These are phyloP conservation scores for Moricandia arvensis DNA, from an alignment of 345 rosid genomes.

Conservation along the genomic window DNA sequence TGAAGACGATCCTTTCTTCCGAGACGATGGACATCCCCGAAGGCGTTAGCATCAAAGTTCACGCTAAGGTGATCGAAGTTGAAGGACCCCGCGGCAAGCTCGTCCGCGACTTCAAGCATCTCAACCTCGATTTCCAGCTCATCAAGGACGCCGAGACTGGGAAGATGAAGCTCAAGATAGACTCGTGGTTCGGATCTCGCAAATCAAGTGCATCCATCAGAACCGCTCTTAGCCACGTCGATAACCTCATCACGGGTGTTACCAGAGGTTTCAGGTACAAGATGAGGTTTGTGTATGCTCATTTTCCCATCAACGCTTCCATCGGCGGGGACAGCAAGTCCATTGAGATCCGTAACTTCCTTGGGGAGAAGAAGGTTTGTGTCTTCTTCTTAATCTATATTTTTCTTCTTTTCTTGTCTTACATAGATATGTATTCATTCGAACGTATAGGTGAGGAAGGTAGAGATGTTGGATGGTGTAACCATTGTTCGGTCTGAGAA, in stretches of 20 bases:
- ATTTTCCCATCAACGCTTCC: slow-evolving; percentile 52
- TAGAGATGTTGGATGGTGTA: slow-evolving; percentile 64
- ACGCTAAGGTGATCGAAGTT: slow-evolving; percentile 44
- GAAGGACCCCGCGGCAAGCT: slow-evolving; percentile 46
- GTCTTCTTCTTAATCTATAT: background rate
- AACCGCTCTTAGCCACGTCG: slow-evolving; percentile 43
- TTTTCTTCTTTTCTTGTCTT: too few species aligned
- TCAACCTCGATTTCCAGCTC: slow-evolving; percentile 53
- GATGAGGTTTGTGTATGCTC: slow-evolving; percentile 38
- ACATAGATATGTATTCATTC: background rate
- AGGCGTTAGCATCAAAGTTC: slow-evolving; percentile 46
- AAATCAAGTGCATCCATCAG: slow-evolving; percentile 43
- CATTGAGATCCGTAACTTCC: slow-evolving; percentile 55
- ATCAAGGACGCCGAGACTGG: slow-evolving; percentile 38
- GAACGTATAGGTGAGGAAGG: slow-evolving; percentile 50
- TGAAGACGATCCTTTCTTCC: slow-evolving; percentile 37
- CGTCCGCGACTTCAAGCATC: slow-evolving; percentile 49
- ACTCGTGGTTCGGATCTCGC: slow-evolving; percentile 45
- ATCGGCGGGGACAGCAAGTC: slow-evolving; percentile 33
- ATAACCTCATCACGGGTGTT: slow-evolving; percentile 50
- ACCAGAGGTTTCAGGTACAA: slow-evolving; percentile 56
- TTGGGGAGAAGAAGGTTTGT: slow-evolving; percentile 50
- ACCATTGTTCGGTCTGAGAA: slow-evolving; percentile 55
- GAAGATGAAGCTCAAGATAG: slow-evolving; percentile 36
- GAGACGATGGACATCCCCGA: slow-evolving; percentile 44